A percentile compares a stretch with the other conserved stretches of the same genome.
phyloP scores from a whole-genome alignment of 495 filamentous ascomycete species.

The Oleoguttula mirabilis region DNA sequence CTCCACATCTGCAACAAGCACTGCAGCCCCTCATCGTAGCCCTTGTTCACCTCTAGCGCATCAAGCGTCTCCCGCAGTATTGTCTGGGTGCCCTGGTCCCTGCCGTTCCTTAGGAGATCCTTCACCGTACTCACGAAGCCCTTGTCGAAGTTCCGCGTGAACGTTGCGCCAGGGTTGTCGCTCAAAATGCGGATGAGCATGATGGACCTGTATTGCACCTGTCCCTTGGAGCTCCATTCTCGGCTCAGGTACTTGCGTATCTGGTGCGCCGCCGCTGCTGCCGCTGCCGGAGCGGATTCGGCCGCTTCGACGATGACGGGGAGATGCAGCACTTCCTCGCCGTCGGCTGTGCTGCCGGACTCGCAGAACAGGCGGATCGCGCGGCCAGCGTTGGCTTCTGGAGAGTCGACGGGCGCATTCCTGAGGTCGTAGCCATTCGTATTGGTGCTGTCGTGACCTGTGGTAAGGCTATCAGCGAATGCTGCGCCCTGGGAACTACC shows the following conservation, averaged over 20 bases:
- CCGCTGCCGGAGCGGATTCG: conserved; percentile 79
- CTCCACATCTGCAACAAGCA: conserved; percentile 68
- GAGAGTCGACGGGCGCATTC: conserved; percentile 31
- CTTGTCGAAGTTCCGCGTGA: conserved; percentile 72
- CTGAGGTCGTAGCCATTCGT: not conserved
- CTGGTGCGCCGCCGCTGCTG: conserved; percentile 58
- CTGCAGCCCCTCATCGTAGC: conserved; percentile 58
- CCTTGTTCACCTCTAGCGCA: conserved; percentile 53
- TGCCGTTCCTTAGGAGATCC: conserved; percentile 57
- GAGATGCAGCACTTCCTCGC: conserved; percentile 87
- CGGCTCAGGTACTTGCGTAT: conserved; percentile 72
- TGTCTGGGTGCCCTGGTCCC: conserved; percentile 66
- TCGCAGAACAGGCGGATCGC: conserved; percentile 65
- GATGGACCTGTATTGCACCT: conserved; percentile 86
- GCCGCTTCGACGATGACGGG: conserved; percentile 88
- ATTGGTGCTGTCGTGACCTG: not conserved
- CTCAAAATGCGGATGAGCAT: conserved; percentile 89
- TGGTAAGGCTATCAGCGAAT: not conserved
- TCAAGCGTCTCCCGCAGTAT: conserved; percentile 79
- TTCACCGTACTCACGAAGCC: conserved; percentile 70
- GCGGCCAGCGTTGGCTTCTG: conserved; percentile 45
- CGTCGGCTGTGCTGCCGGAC: conserved; percentile 51
- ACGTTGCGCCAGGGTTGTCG: conserved; percentile 83
- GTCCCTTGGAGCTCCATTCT: conserved; percentile 48
- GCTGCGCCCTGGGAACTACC: not conserved